phyloP scores from a whole-genome alignment of 169 alveolate genomes.

The Eimeria zaria region DNA sequence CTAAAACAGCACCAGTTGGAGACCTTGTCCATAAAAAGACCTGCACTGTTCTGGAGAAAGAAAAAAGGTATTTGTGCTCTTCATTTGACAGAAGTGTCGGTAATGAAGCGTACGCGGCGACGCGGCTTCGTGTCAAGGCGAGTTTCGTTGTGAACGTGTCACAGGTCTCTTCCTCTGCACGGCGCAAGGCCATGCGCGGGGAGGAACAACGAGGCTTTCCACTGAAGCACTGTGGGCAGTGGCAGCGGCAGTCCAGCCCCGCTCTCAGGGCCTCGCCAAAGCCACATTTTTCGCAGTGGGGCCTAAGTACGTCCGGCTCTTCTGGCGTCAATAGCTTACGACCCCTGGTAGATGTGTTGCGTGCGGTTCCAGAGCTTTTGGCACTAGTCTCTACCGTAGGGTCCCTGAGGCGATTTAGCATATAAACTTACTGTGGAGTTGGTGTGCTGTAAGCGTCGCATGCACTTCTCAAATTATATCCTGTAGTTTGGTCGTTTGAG shows the following conservation, averaged over 20 bases:
- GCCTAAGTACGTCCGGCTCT: slow-evolving; percentile 70
- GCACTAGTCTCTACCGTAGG: not conserved
- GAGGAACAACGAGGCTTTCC: slow-evolving; percentile 79
- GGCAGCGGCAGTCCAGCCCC: slow-evolving; percentile 79
- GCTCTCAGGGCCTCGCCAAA: slow-evolving; percentile 69
- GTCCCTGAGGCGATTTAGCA: slow-evolving; percentile 13
- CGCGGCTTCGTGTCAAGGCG: slow-evolving; percentile 74
- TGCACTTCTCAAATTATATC: not conserved
- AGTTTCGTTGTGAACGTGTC: slow-evolving; percentile 55
- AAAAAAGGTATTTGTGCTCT: not conserved
- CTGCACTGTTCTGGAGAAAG: not conserved
- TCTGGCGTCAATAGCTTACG: slow-evolving; percentile 47
- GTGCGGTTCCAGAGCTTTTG: not conserved
- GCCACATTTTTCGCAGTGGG: slow-evolving; percentile 76
- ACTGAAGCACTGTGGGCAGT: slow-evolving; percentile 62
- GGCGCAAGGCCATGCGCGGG: slow-evolving; percentile 79
- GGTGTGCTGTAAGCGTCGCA: not conserved
- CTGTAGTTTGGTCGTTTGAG: not conserved
- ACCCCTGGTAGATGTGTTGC: slow-evolving; percentile 16
- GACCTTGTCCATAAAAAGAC: not conserved
- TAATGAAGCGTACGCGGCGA: slow-evolving; percentile 16
- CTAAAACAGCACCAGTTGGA: not conserved
- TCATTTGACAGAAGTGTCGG: not conserved
- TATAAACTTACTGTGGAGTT: not conserved
- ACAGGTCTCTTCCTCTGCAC: slow-evolving; percentile 53